Base-by-base conservation (phyloP, 2,329 filamentous ascomycete species). In the Aschersonia sp. region DNA sequence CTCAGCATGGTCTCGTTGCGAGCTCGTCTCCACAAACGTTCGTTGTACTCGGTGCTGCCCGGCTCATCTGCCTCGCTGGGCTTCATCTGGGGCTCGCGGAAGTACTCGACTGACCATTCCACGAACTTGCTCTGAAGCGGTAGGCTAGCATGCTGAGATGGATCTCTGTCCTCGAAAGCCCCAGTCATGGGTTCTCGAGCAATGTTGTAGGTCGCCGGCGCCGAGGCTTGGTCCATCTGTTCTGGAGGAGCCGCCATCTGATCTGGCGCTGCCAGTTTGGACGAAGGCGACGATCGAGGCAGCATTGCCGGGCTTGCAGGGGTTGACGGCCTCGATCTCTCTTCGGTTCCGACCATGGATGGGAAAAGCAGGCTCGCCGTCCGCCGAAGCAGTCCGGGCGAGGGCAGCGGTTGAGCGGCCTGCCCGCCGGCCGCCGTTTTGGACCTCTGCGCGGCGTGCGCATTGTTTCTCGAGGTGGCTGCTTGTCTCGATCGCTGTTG, bases 31-130 rank as follows among this genome's bases (percentile, higher is more conserved):
- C 92, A 98, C 2, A 98, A 71, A 12, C 92, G 81, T 60, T 92
- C 84, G 57, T 98, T 98, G 66, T 97, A 98, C 63, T 97, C 89
- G 12, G 86, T 86, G 59, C 89, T 96, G 35, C 92, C 92, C 10
- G 92, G 92, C 60, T 98, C 92, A 57, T 98, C 92, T 30, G 89
- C 86, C 62, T 98, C 92, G 50, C 85, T 89, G 3, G 88, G 84
- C 61, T 92, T 94, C 92, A 98, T 97, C 65, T 98, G 92, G 32
- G 92, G 92, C 63, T 97, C 89, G 31, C 89, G 86, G 73, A 97
- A 98, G 63, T 98, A 97, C 64, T 91, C 91, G 43, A 92, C 89
- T 4, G 89, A 95, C 89, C 91, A 98, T 53, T 95, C 87, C 52
- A 95, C 74, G 64, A 97, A 94, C 6, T 76, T 82, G 61, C 89